phyloP scores from a whole-genome alignment of 345 rosid genomes.

The Ricinus communis region DNA sequence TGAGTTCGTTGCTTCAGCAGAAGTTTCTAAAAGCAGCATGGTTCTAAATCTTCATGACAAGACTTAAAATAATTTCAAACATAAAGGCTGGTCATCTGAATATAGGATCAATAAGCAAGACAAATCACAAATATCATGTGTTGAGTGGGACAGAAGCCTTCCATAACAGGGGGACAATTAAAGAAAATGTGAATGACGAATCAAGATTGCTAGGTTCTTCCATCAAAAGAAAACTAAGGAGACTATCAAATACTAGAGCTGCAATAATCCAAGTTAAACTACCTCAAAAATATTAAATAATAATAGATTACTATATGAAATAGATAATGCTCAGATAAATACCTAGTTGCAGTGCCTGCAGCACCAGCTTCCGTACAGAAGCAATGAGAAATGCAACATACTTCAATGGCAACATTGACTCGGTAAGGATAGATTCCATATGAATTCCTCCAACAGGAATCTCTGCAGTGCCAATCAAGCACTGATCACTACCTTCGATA shows the following conservation, averaged over 20 bases:
- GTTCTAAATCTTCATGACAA: too few species aligned
- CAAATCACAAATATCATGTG: too few species aligned
- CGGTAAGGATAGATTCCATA: constrained; percentile 82
- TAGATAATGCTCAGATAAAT: constrained; percentile 5
- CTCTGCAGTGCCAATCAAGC: constrained; percentile 97
- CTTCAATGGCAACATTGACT: constrained; percentile 65
- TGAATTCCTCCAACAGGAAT: constrained; percentile 95
- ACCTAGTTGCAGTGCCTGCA: constrained; percentile 86
- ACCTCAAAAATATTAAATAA: neutral
- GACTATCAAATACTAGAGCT: too few species aligned
- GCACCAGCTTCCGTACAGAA: constrained; percentile 99
- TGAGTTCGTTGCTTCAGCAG: neutral
- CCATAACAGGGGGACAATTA: too few species aligned
- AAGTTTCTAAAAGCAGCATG: neutral
- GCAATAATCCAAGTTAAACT: too few species aligned
- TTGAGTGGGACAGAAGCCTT: too few species aligned
- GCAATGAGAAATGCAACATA: constrained; percentile 88
- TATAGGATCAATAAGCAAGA: too few species aligned
- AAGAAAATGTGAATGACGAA: too few species aligned
- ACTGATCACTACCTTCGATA: constrained; percentile 76
- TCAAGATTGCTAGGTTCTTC: too few species aligned
- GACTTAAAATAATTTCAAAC: too few species aligned
- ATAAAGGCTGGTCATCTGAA: too few species aligned
- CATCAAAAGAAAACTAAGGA: too few species aligned
- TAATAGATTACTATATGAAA: neutral